These are phyloP conservation scores for Aspergillus versicolor DNA, from an alignment of 2,329 filamentous ascomycete species.

Conservation along the genomic window DNA sequence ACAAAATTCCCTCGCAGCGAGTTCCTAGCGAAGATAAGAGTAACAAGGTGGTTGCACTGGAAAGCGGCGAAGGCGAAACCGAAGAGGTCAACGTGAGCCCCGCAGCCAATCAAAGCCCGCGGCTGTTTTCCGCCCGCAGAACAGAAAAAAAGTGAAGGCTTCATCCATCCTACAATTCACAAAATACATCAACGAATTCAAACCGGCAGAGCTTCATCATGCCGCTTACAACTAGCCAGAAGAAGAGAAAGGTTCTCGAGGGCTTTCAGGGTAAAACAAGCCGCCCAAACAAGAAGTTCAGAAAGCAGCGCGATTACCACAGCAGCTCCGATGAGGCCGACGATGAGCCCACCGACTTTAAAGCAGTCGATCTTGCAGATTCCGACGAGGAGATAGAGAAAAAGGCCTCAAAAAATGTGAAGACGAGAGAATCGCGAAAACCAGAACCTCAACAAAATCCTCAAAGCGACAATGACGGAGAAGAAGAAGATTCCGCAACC, in stretches of 20 bases:
- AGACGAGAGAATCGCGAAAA: conserved; percentile 16
- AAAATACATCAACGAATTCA: not conserved
- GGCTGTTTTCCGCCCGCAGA: conserved; percentile 28
- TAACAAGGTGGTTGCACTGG: conserved; percentile 14
- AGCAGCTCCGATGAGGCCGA: conserved; percentile 59
- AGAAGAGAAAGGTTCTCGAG: conserved; percentile 62
- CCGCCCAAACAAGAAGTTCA: conserved; percentile 57
- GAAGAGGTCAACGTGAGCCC: conserved; percentile 12
- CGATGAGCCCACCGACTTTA: conserved; percentile 45
- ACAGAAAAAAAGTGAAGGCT: conserved; percentile 26
- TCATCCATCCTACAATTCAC: not conserved
- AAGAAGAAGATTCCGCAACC: conserved; percentile 21
- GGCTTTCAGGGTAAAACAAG: conserved; percentile 55
- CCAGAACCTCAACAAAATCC: conserved; percentile 16
- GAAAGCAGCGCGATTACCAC: conserved; percentile 64
- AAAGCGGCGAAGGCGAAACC: conserved; percentile 23
- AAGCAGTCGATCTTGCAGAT: conserved; percentile 51
- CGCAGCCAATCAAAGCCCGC: conserved; percentile 33
- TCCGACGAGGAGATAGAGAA: conserved; percentile 40
- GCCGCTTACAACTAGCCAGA: conserved; percentile 38
- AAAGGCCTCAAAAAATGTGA: conserved; percentile 22
- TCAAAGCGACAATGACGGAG: conserved; percentile 17
- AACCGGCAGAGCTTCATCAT: conserved; percentile 25
- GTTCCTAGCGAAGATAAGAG: not conserved
- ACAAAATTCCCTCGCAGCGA: not conserved